Conservation (phyloP, 208 protist species). For the Trypanosoma rangeli region DNA sequence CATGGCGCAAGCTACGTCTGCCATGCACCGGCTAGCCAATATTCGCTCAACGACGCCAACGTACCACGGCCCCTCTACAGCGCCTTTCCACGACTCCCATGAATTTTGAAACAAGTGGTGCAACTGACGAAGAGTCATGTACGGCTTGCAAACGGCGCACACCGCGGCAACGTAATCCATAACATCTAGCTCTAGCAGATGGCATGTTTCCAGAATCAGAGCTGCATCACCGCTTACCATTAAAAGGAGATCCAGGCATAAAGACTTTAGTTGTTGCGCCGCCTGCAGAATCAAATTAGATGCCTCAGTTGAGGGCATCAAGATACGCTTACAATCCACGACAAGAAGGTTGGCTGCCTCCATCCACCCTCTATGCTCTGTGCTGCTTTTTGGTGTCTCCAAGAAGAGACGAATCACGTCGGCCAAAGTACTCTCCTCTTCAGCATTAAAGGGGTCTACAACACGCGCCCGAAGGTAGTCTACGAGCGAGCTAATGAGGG, state of each 20-base stretch:
- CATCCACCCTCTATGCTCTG: constrained; percentile 37
- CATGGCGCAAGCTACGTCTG: constrained; percentile 57
- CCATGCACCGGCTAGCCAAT: constrained; percentile 34
- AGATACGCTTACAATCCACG: constrained; percentile 47
- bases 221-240: constrained; percentile 68
- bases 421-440: constrained; percentile 58
- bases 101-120: constrained; percentile 28
- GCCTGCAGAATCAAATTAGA: constrained; percentile 3
- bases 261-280: constrained; percentile 49
- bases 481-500: constrained; percentile 59
- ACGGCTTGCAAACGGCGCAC: constrained; percentile 68
- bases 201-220: constrained; percentile 50
- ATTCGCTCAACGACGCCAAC: constrained; percentile 37
- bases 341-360: constrained; percentile 51
- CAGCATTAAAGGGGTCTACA: constrained; percentile 43
- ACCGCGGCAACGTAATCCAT: constrained; percentile 65
- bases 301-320: constrained; percentile 3
- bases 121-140: constrained; percentile 47
- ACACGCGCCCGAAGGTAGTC: constrained; percentile 37
- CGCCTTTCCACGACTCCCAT: constrained; percentile 25
- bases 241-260: constrained; percentile 62
- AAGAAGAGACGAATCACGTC: constrained; percentile 63
- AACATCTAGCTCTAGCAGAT: constrained; percentile 40
- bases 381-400: constrained; percentile 4
- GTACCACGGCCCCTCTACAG: constrained; percentile 44